Conservation (phyloP, 306 rosid genomes). For the Medicago truncatula region MtrunA17r5.0-ANR NC_053042.1:6742001-6742500, state of each 20-base stretch:
- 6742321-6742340: constrained; percentile 27
- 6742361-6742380: not conserved
- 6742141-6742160: constrained; percentile 6
- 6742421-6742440: not conserved
- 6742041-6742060: constrained; percentile 94
- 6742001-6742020: constrained; percentile 81
- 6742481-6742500: constrained; percentile 25
- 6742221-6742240: constrained; percentile 14
- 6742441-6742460: not conserved
- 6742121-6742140: constrained; percentile 38
- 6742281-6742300: constrained; percentile 17
- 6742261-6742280: not conserved
- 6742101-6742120: constrained; percentile 50
- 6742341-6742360: constrained; percentile 2
- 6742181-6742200: not conserved
- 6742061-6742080: constrained; percentile 87
- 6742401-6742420: constrained; percentile 21
- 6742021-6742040: constrained; percentile 95
- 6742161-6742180: constrained; percentile 9
- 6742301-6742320: not conserved
- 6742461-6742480: constrained; percentile 17
- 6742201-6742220: constrained; percentile 8
- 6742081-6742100: constrained; percentile 89
- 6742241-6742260: not conserved
- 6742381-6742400: not conserved